A percentile compares a stretch with the other conserved stretches of the same genome.
These are phyloP conservation scores for Acanthochlamys bracteata DNA, from an alignment of 106 monocot species.

Conservation along the genomic window DNA sequence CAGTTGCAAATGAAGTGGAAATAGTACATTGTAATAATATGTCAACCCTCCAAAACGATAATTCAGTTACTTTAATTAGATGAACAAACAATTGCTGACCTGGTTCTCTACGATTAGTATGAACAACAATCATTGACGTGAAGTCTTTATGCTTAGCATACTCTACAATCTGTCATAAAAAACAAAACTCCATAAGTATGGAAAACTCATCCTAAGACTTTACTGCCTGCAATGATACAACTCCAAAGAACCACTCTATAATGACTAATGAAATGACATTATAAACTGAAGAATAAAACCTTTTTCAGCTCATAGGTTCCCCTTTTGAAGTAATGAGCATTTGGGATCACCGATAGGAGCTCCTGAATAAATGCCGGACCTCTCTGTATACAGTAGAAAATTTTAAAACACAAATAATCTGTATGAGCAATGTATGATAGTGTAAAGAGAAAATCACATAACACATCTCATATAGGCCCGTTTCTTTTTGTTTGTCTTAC, in stretches of 20 bases:
- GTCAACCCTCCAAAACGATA: too few species aligned
- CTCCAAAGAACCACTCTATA: not conserved
- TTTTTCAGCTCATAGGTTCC: slow-evolving; percentile 94
- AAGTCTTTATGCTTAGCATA: slow-evolving; percentile 83
- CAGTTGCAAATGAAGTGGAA: too few species aligned
- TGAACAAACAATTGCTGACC: slow-evolving; percentile 26
- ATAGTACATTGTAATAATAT: too few species aligned
- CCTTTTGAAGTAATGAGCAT: slow-evolving; percentile 80
- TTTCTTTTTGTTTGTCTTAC: too few species aligned
- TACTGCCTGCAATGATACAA: not conserved
- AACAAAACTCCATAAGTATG: not conserved
- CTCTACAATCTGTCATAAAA: slow-evolving; percentile 61
- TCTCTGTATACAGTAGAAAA: slow-evolving; percentile 37
- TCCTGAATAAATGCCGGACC: slow-evolving; percentile 91
- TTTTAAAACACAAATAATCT: not conserved
- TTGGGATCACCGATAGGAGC: slow-evolving; percentile 69
- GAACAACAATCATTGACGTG: slow-evolving; percentile 77
- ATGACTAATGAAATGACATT: not conserved
- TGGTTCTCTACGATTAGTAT: slow-evolving; percentile 83
- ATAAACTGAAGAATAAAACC: slow-evolving; percentile 21
- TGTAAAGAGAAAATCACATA: not conserved
- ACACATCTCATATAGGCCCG: too few species aligned
- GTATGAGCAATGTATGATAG: not conserved
- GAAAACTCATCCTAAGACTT: not conserved
- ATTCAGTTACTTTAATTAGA: not conserved